Evolutionary conservation across 345 rosid species (phyloP).

Genomic region (Gossypium herbaceum): DNA sequence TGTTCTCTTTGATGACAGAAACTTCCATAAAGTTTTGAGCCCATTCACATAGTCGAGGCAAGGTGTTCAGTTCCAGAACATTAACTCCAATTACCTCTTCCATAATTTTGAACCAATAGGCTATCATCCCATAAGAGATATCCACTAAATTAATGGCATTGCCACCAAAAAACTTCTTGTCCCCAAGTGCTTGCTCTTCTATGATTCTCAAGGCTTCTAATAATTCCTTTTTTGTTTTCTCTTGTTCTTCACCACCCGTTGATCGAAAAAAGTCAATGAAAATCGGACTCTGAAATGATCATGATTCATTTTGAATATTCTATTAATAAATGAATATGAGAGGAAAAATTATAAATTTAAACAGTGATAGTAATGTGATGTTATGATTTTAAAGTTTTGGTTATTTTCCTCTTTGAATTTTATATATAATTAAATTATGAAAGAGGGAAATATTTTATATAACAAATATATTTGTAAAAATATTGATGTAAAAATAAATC

Average conservation of each 20-base stretch:
- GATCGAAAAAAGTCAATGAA: neutral
- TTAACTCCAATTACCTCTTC: slow-evolving; percentile 2
- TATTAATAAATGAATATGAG: neutral
- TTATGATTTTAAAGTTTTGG: too few species aligned
- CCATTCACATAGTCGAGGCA: slow-evolving; percentile 19
- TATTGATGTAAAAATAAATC: too few species aligned
- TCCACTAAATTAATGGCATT: slow-evolving; percentile 19
- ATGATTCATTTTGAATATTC: neutral
- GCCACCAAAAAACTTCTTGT: slow-evolving; percentile 20
- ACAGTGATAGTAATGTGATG: too few species aligned
- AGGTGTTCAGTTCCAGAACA: slow-evolving; percentile 8
- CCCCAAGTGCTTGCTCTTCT: slow-evolving; percentile 16
- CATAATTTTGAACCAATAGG: slow-evolving; percentile 7
- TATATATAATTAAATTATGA: too few species aligned
- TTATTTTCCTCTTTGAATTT: too few species aligned
- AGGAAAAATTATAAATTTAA: neutral
- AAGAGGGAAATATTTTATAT: too few species aligned
- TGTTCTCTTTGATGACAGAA: neutral
- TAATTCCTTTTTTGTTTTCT: neutral
- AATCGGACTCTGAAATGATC: neutral
- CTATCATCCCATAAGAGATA: slow-evolving; percentile 15
- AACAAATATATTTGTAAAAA: too few species aligned
- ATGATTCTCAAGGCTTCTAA: neutral
- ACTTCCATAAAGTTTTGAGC: slow-evolving; percentile 1
- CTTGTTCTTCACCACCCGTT: neutral